Base-by-base conservation (phyloP, 2,329 filamentous ascomycete species). In the Ceratocystis papillata region DNA sequence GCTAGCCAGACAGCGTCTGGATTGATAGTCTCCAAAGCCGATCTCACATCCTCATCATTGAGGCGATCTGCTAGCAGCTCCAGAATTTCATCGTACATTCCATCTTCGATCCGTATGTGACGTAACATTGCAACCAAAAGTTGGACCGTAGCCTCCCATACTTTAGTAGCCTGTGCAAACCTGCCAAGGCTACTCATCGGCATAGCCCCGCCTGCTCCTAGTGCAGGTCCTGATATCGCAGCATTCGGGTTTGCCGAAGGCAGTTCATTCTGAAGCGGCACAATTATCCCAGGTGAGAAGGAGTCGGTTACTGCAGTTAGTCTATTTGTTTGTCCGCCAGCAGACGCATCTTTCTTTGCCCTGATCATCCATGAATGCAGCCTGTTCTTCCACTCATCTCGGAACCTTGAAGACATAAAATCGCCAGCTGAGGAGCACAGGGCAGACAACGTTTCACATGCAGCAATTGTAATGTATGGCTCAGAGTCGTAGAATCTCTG, bases 351-450 rank as follows among this genome's bases (percentile, higher is more conserved):
- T 2, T 72, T 72, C 69, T 79, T 81, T 6, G 72, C 73, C 67
- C 76, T 78, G 57, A 71, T 72, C 74, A 12, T 76, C 75, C 66
- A 67, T n/a, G 63, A 28, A 59, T 59, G 57, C 64, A 86, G 76
- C 28, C 84, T 75, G 17, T 80, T 77, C 64, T 75, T 77, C 87
- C 88, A 96, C 67, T 90, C 86, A 3, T 83, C 83, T 73, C 88
- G 84, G 68, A 96, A 83, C 5, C 94, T 80, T 0, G 83, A 85
- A 44, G 81, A 79, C 76, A 97, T 83, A 72, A 99, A 99, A 68
- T 90, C 86, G 0, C 91, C 89, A 0, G 90, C 89, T 60, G 83
- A 79, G 66, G 78, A 77, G 72, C 90, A 95, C 66, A 96, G 80
- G 10, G 81, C 77, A 1, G 78, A 78, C 2, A 97, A 78, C 0